These are phyloP conservation scores for Xylaria telfairii DNA, from an alignment of 495 filamentous ascomycete species.

Conservation along the genomic window DNA sequence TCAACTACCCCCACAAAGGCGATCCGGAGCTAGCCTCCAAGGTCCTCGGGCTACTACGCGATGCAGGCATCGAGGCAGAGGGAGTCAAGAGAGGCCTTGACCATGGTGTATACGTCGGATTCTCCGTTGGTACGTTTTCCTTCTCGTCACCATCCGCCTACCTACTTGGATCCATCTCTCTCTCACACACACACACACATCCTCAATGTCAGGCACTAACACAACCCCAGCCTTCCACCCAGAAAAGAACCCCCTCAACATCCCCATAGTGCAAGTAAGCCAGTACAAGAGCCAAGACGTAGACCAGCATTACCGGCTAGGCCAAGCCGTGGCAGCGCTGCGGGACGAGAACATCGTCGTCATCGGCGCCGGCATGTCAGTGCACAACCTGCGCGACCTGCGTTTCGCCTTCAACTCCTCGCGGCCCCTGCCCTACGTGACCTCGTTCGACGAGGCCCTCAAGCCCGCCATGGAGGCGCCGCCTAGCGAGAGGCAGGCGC, in stretches of 20 bases:
- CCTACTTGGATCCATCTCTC: constrained; percentile 28
- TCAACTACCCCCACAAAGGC: constrained; percentile 73
- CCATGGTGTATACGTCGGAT: constrained; percentile 80
- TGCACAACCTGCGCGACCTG: constrained; percentile 81
- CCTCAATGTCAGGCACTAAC: constrained; percentile 14
- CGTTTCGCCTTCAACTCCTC: constrained; percentile 52
- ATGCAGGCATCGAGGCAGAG: constrained; percentile 68
- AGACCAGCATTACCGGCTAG: constrained; percentile 72
- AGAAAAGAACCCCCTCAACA: constrained; percentile 72
- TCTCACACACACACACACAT: constrained; percentile 26
- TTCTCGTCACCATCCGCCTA: constrained; percentile 21
- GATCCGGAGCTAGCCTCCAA: constrained; percentile 68
- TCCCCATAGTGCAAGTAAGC: constrained; percentile 83
- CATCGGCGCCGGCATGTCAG: constrained; percentile 84
- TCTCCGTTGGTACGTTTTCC: constrained; percentile 57
- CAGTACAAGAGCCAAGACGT: constrained; percentile 74
- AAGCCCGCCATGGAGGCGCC: constrained; percentile 68
- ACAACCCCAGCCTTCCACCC: constrained; percentile 63
- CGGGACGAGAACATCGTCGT: constrained; percentile 77
- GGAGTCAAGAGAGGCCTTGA: constrained; percentile 74
- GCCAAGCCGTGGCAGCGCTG: constrained; percentile 69
- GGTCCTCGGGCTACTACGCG: constrained; percentile 64
- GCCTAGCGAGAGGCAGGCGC: constrained; percentile 61
- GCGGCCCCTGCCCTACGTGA: constrained; percentile 66
- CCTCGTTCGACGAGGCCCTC: constrained; percentile 78